These are phyloP conservation scores for Dalechampia spathulata DNA, from an alignment of 441 rosid species.

Conservation along the genomic window DNA sequence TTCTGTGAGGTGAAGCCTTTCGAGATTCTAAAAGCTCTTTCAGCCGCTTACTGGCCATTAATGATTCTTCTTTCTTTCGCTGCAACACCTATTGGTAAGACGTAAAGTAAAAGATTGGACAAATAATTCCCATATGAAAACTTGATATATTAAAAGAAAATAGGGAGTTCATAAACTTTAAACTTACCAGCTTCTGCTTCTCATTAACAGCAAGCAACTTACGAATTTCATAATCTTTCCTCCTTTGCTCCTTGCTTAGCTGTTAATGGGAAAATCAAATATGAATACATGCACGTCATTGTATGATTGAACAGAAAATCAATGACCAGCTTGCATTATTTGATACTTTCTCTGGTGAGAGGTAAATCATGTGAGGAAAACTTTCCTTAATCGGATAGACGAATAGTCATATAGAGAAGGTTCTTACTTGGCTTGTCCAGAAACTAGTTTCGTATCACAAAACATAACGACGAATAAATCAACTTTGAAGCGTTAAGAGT, in stretches of 20 bases:
- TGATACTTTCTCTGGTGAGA: background rate
- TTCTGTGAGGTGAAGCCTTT: conserved; percentile 31
- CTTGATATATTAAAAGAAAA: background rate
- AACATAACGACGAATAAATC: too few species aligned
- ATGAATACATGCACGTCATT: background rate
- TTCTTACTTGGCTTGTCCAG: too few species aligned
- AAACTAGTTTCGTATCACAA: too few species aligned
- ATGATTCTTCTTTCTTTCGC: conserved; percentile 68
- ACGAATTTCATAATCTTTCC: conserved; percentile 50
- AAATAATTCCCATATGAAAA: conserved; percentile 10
- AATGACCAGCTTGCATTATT: background rate
- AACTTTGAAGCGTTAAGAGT: too few species aligned
- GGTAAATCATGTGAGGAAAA: background rate
- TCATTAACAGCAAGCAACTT: conserved; percentile 53
- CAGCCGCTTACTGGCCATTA: conserved; percentile 46
- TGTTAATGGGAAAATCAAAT: conserved; percentile 25
- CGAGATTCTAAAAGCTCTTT: conserved; percentile 46
- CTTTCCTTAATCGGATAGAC: too few species aligned
- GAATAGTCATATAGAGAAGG: too few species aligned
- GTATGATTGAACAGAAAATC: background rate
- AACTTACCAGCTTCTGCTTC: conserved; percentile 61
- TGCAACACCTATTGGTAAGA: conserved; percentile 53
- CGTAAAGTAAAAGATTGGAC: conserved; percentile 4
- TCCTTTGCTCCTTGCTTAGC: conserved; percentile 83
- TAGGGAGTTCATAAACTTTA: conserved; percentile 7